These are phyloP conservation scores for Diaporthe longicolla DNA, from an alignment of 2,329 filamentous ascomycete genomes.

Conservation along the genomic window DNA sequence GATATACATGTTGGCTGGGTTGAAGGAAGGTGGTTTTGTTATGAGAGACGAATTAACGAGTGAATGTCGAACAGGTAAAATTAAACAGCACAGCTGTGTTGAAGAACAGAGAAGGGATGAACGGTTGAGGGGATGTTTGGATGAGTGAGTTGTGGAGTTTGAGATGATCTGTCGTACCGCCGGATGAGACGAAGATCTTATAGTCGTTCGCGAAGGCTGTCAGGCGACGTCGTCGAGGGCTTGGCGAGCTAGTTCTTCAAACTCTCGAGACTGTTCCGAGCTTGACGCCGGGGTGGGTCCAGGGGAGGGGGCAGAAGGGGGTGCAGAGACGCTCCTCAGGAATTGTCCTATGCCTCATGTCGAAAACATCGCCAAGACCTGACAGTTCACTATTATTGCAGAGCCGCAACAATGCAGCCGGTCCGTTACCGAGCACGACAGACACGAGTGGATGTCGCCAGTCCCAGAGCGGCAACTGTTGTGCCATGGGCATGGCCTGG, in stretches of 20 bases:
- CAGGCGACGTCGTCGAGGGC: not conserved
- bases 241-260: conserved; percentile 31
- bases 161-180: not conserved
- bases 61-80: conserved; percentile 40
- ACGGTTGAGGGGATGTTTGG: conserved; percentile 25
- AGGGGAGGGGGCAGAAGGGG: conserved; percentile 9
- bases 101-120: conserved; percentile 30
- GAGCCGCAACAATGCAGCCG: conserved; percentile 7
- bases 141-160: conserved; percentile 5
- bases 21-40: conserved; percentile 22
- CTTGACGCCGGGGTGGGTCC: conserved; percentile 10
- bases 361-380: conserved; percentile 31
- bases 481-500: not conserved
- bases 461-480: not conserved
- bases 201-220: conserved; percentile 24
- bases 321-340: conserved; percentile 22
- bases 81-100: conserved; percentile 41
- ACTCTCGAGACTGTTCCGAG: conserved; percentile 23
- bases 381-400: not conserved
- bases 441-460: not conserved
- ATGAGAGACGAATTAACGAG: conserved; percentile 12
- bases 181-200: conserved; percentile 36
- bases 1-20: conserved; percentile 54
- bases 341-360: conserved; percentile 21
- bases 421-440: conserved; percentile 22